Percentiles rank a stretch among this genome's conserved stretches.
Conservation (phyloP, 306 rosid species). For the Sophora flavescens region DNA sequence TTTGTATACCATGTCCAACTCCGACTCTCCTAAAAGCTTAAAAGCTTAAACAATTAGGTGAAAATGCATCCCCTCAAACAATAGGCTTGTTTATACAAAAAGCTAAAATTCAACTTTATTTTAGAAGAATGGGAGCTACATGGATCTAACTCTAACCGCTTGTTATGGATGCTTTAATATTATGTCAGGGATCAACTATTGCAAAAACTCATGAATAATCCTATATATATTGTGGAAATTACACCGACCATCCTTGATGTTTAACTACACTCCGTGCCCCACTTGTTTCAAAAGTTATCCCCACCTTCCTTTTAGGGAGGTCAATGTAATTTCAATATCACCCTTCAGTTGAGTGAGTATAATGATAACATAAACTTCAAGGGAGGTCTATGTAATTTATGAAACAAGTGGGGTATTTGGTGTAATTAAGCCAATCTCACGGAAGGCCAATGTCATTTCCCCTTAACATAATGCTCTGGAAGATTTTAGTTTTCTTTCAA, state of each 20-base stretch:
- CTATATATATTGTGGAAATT: too few relatives aligned
- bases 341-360: too few relatives aligned
- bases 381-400: too few relatives aligned
- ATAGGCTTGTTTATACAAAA: background rate
- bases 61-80: background rate
- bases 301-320: too few relatives aligned
- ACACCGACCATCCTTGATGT: too few relatives aligned
- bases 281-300: too few relatives aligned
- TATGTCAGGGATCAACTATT: background rate
- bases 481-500: slow-evolving; percentile 5
- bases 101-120: background rate
- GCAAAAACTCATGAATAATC: background rate
- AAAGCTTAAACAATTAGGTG: background rate
- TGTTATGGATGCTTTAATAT: background rate
- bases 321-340: too few relatives aligned
- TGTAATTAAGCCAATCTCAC: too few relatives aligned
- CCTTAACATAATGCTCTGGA: background rate
- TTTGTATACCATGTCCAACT: slow-evolving; percentile 11
- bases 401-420: too few relatives aligned
- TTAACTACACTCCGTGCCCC: too few relatives aligned
- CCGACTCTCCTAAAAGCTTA: background rate
- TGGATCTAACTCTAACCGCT: background rate
- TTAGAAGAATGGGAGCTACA: background rate
- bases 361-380: too few relatives aligned
- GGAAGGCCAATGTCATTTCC: too few relatives aligned